Evolutionary conservation across 129 eudicot species (phyloP).

Genomic region (Artemisia annua): DNA sequence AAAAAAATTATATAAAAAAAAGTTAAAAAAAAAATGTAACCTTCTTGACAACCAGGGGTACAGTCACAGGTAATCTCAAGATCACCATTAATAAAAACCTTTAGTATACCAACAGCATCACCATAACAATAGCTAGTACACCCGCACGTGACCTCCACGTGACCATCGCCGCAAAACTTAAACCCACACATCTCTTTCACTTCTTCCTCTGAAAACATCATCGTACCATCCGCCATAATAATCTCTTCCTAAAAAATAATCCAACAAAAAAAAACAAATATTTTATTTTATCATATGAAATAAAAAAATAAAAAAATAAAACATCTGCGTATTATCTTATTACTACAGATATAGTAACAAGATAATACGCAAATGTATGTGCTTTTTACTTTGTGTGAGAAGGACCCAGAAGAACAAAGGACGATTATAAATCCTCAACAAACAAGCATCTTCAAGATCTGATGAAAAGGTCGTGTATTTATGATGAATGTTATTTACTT

Average conservation of each 20-base stretch:
- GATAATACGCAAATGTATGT: not conserved
- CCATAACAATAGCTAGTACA: constrained; percentile 78
- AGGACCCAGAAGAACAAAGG: not conserved
- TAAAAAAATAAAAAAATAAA: no score
- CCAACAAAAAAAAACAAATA: no score
- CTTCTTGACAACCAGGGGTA: constrained; percentile 78
- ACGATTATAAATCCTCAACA: not conserved
- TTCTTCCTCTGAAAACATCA: constrained; percentile 68
- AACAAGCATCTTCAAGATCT: constrained; percentile 4
- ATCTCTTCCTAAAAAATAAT: not conserved
- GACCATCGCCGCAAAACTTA: constrained; percentile 43
- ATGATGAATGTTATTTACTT: not conserved
- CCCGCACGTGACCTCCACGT: constrained; percentile 80
- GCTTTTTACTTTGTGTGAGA: not conserved
- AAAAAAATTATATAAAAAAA: no score
- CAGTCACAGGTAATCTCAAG: constrained; percentile 73
- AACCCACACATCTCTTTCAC: constrained; percentile 60
- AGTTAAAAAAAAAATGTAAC: constrained; percentile 21
- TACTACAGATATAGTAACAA: no score
- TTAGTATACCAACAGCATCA: constrained; percentile 74
- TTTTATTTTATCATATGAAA: no score
- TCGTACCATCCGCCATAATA: constrained; percentile 26
- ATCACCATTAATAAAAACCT: constrained; percentile 60
- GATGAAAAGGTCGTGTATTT: not conserved
- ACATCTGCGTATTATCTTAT: no score